These are phyloP conservation scores for Suillus paluster DNA, from an alignment of 768 basidiomycete genomes.

Conservation along the genomic window DNA sequence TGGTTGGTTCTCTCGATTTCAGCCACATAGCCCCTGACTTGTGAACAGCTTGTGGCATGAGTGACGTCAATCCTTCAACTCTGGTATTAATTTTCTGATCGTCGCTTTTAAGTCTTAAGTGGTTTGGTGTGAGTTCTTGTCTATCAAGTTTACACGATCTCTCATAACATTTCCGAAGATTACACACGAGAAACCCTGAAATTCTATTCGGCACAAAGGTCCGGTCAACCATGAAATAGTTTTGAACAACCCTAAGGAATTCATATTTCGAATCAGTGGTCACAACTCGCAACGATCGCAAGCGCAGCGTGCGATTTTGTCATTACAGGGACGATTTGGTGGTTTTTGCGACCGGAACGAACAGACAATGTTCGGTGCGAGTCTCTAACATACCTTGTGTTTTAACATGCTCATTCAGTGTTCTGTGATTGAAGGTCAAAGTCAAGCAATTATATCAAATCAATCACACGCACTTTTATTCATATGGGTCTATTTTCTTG, in stretches of 20 bases:
- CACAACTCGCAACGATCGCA: constrained; percentile 10
- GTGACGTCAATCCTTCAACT: constrained; percentile 13
- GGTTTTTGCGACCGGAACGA: constrained; percentile 18
- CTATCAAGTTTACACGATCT: not conserved
- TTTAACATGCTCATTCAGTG: constrained; percentile 9
- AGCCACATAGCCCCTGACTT: not conserved
- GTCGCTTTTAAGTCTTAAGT: constrained; percentile 10
- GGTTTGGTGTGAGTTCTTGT: not conserved
- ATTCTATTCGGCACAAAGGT: constrained; percentile 14
- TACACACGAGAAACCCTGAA: constrained; percentile 11
- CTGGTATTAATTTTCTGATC: not conserved
- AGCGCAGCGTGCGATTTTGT: constrained; percentile 23
- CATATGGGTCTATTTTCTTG: constrained; percentile 25
- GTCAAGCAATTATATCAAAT: constrained; percentile 15
- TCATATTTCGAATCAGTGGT: constrained; percentile 10
- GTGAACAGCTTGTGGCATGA: constrained; percentile 16
- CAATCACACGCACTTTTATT: constrained; percentile 12
- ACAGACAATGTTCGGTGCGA: constrained; percentile 17
- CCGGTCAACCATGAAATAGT: not conserved
- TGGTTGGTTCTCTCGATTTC: constrained; percentile 19
- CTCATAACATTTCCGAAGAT: constrained; percentile 8
- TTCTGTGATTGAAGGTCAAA: not conserved
- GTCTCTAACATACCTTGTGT: not conserved
- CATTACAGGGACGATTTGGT: constrained; percentile 20
- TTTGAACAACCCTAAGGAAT: too few species aligned